Percentiles rank a stretch among this genome's conserved stretches.
phyloP scores from a whole-genome alignment of 2,329 filamentous ascomycete genomes.

The Penicillium oxalicum region DNA sequence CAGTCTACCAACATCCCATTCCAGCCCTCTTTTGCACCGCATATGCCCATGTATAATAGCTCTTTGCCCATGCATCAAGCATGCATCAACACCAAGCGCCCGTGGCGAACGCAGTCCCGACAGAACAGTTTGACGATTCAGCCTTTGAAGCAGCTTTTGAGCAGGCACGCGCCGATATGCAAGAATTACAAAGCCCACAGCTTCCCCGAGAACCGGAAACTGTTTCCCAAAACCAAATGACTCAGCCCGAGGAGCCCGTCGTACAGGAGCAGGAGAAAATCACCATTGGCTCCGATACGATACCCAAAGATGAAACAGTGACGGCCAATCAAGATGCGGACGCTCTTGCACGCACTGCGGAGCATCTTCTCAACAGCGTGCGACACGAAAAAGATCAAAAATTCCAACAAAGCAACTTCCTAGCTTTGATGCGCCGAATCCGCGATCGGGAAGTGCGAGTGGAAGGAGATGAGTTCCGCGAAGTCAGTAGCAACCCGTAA shows the following conservation, averaged over 20 bases:
- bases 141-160: conserved; percentile 44
- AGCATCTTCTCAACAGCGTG: conserved; percentile 63
- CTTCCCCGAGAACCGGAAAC: conserved; percentile 13
- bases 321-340: conserved; percentile 49
- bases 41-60: conserved; percentile 20
- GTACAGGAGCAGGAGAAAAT: conserved; percentile 22
- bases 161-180: conserved; percentile 36
- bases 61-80: too few species aligned
- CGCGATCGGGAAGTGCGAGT: conserved; percentile 67
- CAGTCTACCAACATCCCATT: conserved; percentile 17
- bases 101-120: conserved; percentile 18
- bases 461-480: conserved; percentile 56
- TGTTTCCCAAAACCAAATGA: conserved; percentile 13
- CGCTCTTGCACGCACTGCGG: conserved; percentile 66
- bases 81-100: conserved; percentile 21
- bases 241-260: conserved; percentile 14
- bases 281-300: conserved; percentile 41
- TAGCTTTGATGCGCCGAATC: conserved; percentile 69
- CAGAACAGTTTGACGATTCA: conserved; percentile 38
- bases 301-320: conserved; percentile 29
- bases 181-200: conserved; percentile 24
- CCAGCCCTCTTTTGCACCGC: conserved; percentile 26
- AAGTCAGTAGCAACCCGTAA: conserved; percentile 43
- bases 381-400: conserved; percentile 64
- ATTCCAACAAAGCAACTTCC: conserved; percentile 71